Evolutionary conservation across 2,329 filamentous ascomycete genomes (phyloP).

Genomic region (Orbilia oligospora): DNA sequence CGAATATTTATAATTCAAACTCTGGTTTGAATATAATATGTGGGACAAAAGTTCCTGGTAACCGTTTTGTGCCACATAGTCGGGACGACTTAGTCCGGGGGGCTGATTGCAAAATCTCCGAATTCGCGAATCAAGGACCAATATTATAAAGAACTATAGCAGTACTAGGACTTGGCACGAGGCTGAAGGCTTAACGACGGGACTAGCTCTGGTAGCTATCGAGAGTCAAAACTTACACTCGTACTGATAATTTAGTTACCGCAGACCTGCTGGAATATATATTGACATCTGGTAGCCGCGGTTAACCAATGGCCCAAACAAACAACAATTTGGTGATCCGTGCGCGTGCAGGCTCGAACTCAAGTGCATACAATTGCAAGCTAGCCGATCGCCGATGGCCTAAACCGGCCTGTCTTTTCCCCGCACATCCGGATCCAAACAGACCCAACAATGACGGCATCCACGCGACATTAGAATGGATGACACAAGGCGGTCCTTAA

Average conservation of each 20-base stretch:
- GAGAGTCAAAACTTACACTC: no score
- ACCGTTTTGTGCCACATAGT: neutral
- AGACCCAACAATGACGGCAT: slow-evolving; percentile 11
- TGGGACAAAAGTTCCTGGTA: neutral
- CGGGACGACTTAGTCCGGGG: slow-evolving; percentile 7
- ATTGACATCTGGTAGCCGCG: neutral
- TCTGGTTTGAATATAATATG: neutral
- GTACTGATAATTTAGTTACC: no score
- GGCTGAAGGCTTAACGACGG: no score
- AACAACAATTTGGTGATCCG: neutral
- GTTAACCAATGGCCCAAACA: neutral
- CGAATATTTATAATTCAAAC: slow-evolving; percentile 16
- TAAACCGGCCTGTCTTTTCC: neutral
- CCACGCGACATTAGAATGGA: neutral
- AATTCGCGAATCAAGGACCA: no score
- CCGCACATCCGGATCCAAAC: neutral
- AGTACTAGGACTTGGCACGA: no score
- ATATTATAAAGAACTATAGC: neutral
- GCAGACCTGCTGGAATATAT: neutral
- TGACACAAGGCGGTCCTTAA: neutral
- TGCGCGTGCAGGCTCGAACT: neutral
- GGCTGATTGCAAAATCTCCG: slow-evolving; percentile 24
- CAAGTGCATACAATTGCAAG: no score
- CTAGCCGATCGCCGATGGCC: neutral
- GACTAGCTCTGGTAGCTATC: no score